Conservation (phyloP, 345 rosid genomes). For the Hibiscus mutabilis region DNA sequence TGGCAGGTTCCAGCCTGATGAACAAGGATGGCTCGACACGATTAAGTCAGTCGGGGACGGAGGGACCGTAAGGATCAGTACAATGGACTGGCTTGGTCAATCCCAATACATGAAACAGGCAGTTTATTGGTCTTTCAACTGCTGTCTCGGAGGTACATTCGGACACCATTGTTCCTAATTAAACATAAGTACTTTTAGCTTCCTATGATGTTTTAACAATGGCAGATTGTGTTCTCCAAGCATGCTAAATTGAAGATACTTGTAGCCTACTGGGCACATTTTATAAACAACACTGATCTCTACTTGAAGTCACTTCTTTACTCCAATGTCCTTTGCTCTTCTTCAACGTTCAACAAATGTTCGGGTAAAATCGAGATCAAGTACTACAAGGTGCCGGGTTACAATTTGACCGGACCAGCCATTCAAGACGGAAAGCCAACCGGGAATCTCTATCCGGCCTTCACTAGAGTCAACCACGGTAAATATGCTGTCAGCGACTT, state of each 20-base stretch:
- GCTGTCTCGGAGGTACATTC: conserved; percentile 65
- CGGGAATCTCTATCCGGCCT: conserved; percentile 58
- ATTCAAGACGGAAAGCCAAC: conserved; percentile 36
- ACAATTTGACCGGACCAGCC: conserved; percentile 73
- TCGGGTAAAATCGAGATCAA: conserved; percentile 67
- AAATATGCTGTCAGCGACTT: conserved; percentile 64
- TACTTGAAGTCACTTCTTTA: conserved; percentile 67
- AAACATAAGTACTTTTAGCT: neutral
- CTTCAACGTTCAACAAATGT: conserved; percentile 56
- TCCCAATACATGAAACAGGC: conserved; percentile 48
- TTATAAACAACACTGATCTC: conserved; percentile 50
- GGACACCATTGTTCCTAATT: neutral
- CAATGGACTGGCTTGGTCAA: conserved; percentile 97
- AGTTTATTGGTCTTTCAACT: conserved; percentile 73
- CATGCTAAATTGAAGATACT: conserved; percentile 69
- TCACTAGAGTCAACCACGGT: conserved; percentile 72
- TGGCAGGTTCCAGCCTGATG: conserved; percentile 62
- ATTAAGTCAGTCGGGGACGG: conserved; percentile 59
- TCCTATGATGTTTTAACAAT: neutral
- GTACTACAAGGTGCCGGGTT: conserved; percentile 71
- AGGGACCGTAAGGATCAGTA: conserved; percentile 59
- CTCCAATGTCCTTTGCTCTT: conserved; percentile 64
- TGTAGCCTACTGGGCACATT: conserved; percentile 72
- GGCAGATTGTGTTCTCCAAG: conserved; percentile 74
- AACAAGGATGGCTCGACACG: conserved; percentile 84